Percentiles rank a stretch among this genome's conserved stretches.
Conservation (phyloP, 2,329 filamentous ascomycete species). For the Phialophora macrospora region DNA sequence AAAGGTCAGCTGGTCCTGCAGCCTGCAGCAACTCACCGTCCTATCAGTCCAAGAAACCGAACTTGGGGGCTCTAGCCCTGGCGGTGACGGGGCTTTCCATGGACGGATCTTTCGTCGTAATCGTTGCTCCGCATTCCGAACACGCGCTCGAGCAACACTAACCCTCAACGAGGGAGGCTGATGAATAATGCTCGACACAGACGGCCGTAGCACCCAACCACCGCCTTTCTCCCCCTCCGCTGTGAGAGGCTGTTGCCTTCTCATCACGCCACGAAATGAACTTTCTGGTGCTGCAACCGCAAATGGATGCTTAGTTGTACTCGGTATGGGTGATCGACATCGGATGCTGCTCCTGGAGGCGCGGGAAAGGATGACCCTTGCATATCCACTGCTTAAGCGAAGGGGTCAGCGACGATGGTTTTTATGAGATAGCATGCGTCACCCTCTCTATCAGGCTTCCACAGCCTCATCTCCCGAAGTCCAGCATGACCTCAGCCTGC, state of each 20-base stretch:
- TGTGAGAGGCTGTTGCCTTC: not conserved
- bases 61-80: not conserved
- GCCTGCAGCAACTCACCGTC: not conserved
- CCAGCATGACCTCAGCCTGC: conserved; percentile 21
- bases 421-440: conserved; percentile 13
- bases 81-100: not conserved
- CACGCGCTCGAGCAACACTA: not conserved
- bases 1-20: not conserved
- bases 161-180: conserved; percentile 7
- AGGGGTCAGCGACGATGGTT: not conserved
- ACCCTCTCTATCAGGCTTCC: conserved; percentile 1
- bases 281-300: not conserved
- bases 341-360: conserved; percentile 1
- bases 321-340: conserved; percentile 19
- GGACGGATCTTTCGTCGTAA: conserved; percentile 15
- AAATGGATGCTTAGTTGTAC: not conserved
- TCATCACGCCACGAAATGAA: conserved; percentile 8
- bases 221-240: not conserved
- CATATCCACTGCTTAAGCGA: conserved; percentile 18
- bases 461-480: conserved; percentile 20
- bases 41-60: not conserved
- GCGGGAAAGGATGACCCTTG: conserved; percentile 10
- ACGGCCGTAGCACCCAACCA: not conserved
- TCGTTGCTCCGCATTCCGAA: conserved; percentile 10
- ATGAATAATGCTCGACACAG: conserved; percentile 15